These are phyloP conservation scores for Termitomyces titanicus DNA, from an alignment of 768 basidiomycete genomes.

Conservation along the genomic window DNA sequence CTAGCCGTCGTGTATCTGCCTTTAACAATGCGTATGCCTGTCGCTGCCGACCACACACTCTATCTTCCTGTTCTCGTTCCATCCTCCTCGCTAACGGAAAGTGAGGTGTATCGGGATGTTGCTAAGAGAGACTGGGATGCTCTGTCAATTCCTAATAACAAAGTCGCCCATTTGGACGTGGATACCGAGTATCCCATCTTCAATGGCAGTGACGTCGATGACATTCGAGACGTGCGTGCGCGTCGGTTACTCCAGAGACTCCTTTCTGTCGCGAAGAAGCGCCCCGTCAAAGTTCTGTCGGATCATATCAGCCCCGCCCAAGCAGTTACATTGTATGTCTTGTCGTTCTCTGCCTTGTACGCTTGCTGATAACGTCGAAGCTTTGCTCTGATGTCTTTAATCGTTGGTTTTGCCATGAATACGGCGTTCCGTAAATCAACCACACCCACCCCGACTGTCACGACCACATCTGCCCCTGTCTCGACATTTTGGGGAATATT, in stretches of 20 bases:
- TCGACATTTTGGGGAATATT: constrained; percentile 37
- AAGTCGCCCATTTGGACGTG: constrained; percentile 34
- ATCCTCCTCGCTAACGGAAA: constrained; percentile 17
- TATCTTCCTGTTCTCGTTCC: constrained; percentile 60
- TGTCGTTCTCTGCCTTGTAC: constrained; percentile 7
- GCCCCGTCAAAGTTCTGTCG: constrained; percentile 30
- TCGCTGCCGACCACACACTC: constrained; percentile 30
- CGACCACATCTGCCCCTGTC: constrained; percentile 24
- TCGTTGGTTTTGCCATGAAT: constrained; percentile 60
- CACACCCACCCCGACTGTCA: constrained; percentile 28
- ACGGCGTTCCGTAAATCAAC: constrained; percentile 36
- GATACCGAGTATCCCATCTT: constrained; percentile 35
- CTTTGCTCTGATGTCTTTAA: constrained; percentile 63
- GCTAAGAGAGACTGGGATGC: constrained; percentile 42
- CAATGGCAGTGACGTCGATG: constrained; percentile 41
- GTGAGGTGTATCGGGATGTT: constrained; percentile 19
- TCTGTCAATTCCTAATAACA: constrained; percentile 37
- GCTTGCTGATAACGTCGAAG: constrained; percentile 29
- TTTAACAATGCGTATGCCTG: constrained; percentile 30
- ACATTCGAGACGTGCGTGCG: constrained; percentile 37
- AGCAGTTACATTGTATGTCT: constrained; percentile 63
- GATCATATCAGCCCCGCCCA: constrained; percentile 49
- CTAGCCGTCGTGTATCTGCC: constrained; percentile 71
- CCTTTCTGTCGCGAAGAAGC: constrained; percentile 34
- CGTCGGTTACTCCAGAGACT: constrained; percentile 45